These are phyloP conservation scores for Phytophthora citricola DNA, from an alignment of 352 stramenopile genomes.

Conservation along the genomic window DNA sequence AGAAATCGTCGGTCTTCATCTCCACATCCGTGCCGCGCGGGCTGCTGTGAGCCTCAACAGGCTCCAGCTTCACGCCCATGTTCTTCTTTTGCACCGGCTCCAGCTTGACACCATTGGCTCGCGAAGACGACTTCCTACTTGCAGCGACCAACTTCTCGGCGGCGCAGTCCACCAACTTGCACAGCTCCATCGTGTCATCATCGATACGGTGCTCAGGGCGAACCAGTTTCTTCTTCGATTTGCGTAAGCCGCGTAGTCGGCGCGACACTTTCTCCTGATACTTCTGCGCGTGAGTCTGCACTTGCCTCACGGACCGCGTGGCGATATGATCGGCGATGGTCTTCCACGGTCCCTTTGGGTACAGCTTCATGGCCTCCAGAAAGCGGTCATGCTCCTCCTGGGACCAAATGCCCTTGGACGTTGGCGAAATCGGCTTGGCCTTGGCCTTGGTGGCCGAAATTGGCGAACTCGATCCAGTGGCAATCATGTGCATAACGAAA, in stretches of 20 bases:
- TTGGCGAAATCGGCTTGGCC: conserved; percentile 38
- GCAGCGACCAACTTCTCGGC: conserved; percentile 51
- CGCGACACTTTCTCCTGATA: conserved; percentile 81
- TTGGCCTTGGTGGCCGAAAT: conserved; percentile 20
- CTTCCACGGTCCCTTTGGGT: conserved; percentile 77
- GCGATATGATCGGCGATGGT: conserved; percentile 74
- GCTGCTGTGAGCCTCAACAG: conserved; percentile 26
- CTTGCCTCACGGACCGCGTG: conserved; percentile 71
- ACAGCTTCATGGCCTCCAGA: conserved; percentile 69
- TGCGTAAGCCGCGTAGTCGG: conserved; percentile 66
- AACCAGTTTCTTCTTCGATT: conserved; percentile 76
- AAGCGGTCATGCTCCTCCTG: conserved; percentile 78
- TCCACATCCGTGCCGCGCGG: conserved; percentile 37
- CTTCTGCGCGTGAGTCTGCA: conserved; percentile 84
- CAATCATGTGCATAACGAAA: conserved; percentile 33
- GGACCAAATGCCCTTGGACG: conserved; percentile 66
- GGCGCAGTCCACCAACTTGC: conserved; percentile 60
- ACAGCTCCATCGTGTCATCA: conserved; percentile 66
- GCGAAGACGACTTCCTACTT: conserved; percentile 23
- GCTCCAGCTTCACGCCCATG: conserved; percentile 26
- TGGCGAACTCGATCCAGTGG: conserved; percentile 33
- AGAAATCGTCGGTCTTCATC: conserved; percentile 50
- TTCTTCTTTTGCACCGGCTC: conserved; percentile 40
- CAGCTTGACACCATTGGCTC: conserved; percentile 26
- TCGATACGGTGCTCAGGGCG: conserved; percentile 64